phyloP scores from a whole-genome alignment of 441 rosid species.

The Arabidopsis hybrid region DNA sequence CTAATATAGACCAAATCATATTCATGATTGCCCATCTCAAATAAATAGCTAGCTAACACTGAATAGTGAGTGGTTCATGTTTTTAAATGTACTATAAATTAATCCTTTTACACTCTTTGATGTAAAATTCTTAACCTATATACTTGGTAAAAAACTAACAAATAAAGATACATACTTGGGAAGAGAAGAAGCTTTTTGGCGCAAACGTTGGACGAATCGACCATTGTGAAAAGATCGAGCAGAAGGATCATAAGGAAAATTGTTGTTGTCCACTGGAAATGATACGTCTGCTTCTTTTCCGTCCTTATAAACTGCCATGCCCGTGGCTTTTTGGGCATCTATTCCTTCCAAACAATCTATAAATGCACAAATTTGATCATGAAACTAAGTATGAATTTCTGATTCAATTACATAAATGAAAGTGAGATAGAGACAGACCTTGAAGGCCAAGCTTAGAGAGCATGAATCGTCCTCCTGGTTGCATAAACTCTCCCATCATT shows the following conservation, averaged over 20 bases:
- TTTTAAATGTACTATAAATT: not conserved
- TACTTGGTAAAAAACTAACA: not conserved
- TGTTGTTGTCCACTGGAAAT: conserved; percentile 51
- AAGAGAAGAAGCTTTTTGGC: conserved; percentile 70
- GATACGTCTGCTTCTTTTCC: conserved; percentile 51
- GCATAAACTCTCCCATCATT: conserved; percentile 63
- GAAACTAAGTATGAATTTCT: not conserved
- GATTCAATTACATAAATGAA: not conserved
- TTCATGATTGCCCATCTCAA: not conserved
- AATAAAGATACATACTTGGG: conserved; percentile 49
- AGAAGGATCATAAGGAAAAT: conserved; percentile 55
- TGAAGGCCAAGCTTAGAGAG: conserved; percentile 59
- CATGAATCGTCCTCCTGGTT: conserved; percentile 64
- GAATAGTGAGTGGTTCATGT: not conserved
- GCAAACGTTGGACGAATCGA: conserved; percentile 74
- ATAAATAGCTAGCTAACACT: not conserved
- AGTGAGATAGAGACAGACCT: conserved; percentile 37
- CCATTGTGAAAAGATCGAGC: conserved; percentile 80
- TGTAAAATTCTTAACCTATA: not conserved
- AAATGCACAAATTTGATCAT: not conserved
- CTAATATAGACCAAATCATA: not conserved
- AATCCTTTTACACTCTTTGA: not conserved
- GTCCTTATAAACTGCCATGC: conserved; percentile 67
- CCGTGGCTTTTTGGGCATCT: conserved; percentile 67
- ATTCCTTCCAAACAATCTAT: conserved; percentile 77